phyloP scores from a whole-genome alignment of 805 yeast genomes.

The Metschnikowia santaceciliae region DNA sequence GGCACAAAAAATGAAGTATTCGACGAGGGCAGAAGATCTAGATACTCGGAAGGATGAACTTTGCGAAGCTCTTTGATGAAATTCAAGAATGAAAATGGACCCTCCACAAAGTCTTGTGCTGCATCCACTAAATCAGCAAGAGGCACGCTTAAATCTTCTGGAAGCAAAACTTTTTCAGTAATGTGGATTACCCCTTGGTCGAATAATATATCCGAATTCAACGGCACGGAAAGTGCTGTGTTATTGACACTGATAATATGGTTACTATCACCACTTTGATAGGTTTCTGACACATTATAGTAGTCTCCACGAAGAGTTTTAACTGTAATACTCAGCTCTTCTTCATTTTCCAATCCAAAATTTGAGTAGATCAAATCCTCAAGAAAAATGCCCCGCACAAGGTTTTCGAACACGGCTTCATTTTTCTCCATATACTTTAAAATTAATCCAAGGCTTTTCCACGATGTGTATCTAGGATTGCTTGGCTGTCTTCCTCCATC shows the following conservation, averaged over 20 bases:
- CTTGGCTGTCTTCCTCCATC: constrained; percentile 6
- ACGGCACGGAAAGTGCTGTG: constrained; percentile 31
- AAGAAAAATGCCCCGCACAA: constrained; percentile 58
- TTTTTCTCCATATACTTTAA: constrained; percentile 55
- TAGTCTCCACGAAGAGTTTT: constrained; percentile 28
- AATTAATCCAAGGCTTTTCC: constrained; percentile 62
- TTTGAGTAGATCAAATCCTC: constrained; percentile 68
- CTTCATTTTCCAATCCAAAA: constrained; percentile 30
- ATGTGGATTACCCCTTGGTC: constrained; percentile 85
- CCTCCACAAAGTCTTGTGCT: constrained; percentile 33
- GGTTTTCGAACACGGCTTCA: constrained; percentile 43
- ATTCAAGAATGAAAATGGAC: constrained; percentile 35
- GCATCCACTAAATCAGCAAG: constrained; percentile 53
- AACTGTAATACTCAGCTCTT: constrained; percentile 11
- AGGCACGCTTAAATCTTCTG: constrained; percentile 50
- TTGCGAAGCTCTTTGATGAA: constrained; percentile 44
- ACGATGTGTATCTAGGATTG: constrained; percentile 36
- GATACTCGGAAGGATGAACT: constrained; percentile 39
- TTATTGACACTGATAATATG: constrained; percentile 29
- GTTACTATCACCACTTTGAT: constrained; percentile 18
- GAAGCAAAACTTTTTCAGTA: constrained; percentile 52
- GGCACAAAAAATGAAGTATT: constrained; percentile 70
- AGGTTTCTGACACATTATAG: constrained; percentile 21
- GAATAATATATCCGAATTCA: constrained; percentile 65
- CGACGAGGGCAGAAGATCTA: constrained; percentile 25